Evolutionary conservation across 176 grass and related monocot species (phyloP), one percentile per base, ranked within the genome.

Genomic region (Leersia perrieri): DNA sequence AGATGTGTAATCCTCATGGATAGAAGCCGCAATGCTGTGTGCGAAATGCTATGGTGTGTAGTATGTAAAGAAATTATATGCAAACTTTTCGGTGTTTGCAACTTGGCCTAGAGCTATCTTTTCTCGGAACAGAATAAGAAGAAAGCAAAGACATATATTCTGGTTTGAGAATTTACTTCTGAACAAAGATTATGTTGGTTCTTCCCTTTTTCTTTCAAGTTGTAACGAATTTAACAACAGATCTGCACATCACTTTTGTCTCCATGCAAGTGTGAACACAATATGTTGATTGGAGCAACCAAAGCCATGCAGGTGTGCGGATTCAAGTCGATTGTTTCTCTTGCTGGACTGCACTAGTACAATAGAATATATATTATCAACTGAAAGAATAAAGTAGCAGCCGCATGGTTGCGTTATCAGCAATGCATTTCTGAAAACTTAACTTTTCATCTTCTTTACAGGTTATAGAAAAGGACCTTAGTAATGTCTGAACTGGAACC

Each of bases 271-370:
- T 86, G 74, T 82, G 83, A 82, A 78, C 73, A 31, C 20, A 20
- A 60, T 73, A 61, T 31, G 61, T 69, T 10, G 61, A 90, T 82
- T 33, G 28, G 83, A 82, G 47, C 67, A 23, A 67, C 31, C 55
- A 39, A 82, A 86, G 9, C 55, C 79, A 69, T 82, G 88, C 78
- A 14, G 66, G 30, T 86, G 38, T 81, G 86, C 66, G 53, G 36
- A 33, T 83, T 82, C 58, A 32, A 39, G 57, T 41, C 33, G 65
- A 65, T 74, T 35, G n/a, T 61, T 84, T 86, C 62, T 66, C 74
- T 76, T 78, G 60, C 88, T 90, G 88, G 88, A 83, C 62, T 82
- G 83, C 83, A 86, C 83, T 49, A 15, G 13, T 40, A 23, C 60
- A 22, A 13, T 44, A 44, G 41, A 44, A 13, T 44, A 44, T 51